Evolutionary conservation across 176 grass and related monocot species (phyloP), one percentile per base, ranked within the genome.

Genomic region (Zoysia japonica): DNA sequence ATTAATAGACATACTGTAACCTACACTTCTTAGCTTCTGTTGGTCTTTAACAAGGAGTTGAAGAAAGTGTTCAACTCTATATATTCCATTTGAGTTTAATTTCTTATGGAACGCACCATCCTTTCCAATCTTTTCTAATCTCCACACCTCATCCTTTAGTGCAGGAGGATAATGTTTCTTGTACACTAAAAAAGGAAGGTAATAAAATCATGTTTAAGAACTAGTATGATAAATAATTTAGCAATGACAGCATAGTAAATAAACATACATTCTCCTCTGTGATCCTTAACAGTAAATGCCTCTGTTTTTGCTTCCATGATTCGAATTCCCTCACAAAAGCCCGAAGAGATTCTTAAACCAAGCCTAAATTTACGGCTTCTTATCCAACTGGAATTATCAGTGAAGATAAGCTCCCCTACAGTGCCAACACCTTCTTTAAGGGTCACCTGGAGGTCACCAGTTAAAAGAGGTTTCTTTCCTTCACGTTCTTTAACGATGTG

Each of bases 351-450:
- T 82, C 87, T 92, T 75, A 93, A 64, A 63, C 90, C 93, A 72
- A 96, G 85, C 82, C 90, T 96, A 71, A 96, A 96, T 83, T 90
- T 93, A 4, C 93, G 82, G 74, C 90, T 96, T 80, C 93, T 86
- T 82, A 97, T 97, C 93, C 90, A 93, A 70, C 93, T 97, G 49
- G 93, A 97, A 69, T 97, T 97, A 47, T 97, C 93, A 47, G 93
- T 96, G 50, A 96, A 96, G 71, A 90, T 92, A 65, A 96, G 87
- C 42, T 96, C 93, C 44, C 90, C 93, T 51, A 96, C 75, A 50
- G 93, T 96, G 69, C 93, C 93, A 54, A 96, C 93, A 79, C 93
- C 93, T 88, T 96, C 93, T 87, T 96, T 96, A 49, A 96, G 89
- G 36, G 71, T 83, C 45, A 96, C 80, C 77, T 90, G 85, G 66